Percentiles rank a stretch among this genome's conserved stretches.
These are phyloP conservation scores for Alternaria sp. DNA, from an alignment of 2,329 filamentous ascomycete species.

Conservation along the genomic window DNA sequence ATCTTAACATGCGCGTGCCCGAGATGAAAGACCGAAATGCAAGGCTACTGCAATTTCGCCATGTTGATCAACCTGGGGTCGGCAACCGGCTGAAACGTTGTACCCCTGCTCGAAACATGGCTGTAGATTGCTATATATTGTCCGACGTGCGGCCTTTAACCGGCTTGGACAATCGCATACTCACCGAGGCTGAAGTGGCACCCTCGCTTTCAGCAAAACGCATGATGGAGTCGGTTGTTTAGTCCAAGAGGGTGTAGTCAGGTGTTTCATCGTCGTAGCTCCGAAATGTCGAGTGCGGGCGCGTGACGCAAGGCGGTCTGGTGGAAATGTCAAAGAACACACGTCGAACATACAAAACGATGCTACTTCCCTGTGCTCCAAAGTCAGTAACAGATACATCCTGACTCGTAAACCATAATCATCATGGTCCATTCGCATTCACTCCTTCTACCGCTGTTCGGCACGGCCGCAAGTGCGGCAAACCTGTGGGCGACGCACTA, in stretches of 20 bases:
- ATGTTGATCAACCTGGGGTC: constrained; percentile 10
- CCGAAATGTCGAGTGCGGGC: constrained; percentile 12
- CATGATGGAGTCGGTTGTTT: constrained; percentile 9
- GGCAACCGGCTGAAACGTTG: constrained; percentile 17
- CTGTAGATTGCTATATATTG: constrained; percentile 21
- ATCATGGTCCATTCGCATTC: constrained; percentile 31
- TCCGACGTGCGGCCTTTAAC: constrained; percentile 14
- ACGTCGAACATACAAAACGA: constrained; percentile 15
- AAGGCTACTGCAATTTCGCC: constrained; percentile 8
- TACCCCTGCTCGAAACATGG: constrained; percentile 16
- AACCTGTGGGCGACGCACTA: constrained; percentile 41
- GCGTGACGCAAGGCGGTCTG: constrained; percentile 14
- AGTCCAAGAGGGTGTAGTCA: constrained; percentile 8
- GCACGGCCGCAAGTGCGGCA: constrained; percentile 30
- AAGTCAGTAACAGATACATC: background rate
- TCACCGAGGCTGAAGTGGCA: constrained; percentile 8
- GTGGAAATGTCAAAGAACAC: constrained; percentile 7
- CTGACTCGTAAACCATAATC: background rate
- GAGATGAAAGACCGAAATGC: constrained; percentile 1
- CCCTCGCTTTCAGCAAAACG: constrained; percentile 6
- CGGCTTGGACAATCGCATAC: constrained; percentile 8
- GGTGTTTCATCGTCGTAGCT: constrained; percentile 22
- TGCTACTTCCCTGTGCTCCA: background rate
- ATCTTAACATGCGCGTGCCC: background rate
- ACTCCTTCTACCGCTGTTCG: constrained; percentile 34